Evolutionary conservation across 1,284 basidiomycete species (phyloP).

Genomic region (Dichomitus squalens): DNA sequence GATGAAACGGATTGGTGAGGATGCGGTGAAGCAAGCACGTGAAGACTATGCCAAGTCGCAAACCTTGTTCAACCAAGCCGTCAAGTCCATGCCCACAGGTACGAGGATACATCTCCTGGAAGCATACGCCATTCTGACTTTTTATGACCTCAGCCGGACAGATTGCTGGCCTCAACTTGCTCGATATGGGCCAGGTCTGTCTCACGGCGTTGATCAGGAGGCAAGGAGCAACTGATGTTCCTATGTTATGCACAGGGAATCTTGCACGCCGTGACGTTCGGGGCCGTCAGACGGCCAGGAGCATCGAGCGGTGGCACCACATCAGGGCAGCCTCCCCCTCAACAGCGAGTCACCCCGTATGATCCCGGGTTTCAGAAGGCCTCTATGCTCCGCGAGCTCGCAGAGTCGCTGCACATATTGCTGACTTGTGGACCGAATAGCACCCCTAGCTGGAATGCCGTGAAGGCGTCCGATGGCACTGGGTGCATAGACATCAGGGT

Average conservation of each 20-base stretch:
- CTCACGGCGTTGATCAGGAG: not conserved
- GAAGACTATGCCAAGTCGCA: conserved; percentile 5
- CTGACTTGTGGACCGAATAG: not conserved
- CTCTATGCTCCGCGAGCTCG: conserved; percentile 2
- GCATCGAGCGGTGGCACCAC: not conserved
- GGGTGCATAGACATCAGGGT: conserved; percentile 3
- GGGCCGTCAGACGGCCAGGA: not conserved
- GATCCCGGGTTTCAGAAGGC: conserved; percentile 9
- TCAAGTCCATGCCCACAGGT: conserved; percentile 6
- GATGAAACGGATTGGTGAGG: conserved; percentile 4
- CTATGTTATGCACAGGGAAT: not conserved
- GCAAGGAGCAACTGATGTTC: not conserved
- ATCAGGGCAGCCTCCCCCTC: not conserved
- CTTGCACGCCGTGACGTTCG: not conserved
- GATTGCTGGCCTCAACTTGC: not conserved
- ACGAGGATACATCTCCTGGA: not conserved
- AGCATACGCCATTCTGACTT: not conserved
- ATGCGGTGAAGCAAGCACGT: conserved; percentile 2
- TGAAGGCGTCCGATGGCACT: not conserved
- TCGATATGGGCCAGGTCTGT: not conserved
- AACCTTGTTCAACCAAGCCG: conserved; percentile 1
- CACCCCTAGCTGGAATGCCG: conserved; percentile 5
- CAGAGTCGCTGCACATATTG: conserved; percentile 6
- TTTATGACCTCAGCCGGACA: not conserved
- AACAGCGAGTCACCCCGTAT: not conserved